phyloP scores from a whole-genome alignment of 2,329 filamentous ascomycete species.

The Huntiella omanensis region DNA sequence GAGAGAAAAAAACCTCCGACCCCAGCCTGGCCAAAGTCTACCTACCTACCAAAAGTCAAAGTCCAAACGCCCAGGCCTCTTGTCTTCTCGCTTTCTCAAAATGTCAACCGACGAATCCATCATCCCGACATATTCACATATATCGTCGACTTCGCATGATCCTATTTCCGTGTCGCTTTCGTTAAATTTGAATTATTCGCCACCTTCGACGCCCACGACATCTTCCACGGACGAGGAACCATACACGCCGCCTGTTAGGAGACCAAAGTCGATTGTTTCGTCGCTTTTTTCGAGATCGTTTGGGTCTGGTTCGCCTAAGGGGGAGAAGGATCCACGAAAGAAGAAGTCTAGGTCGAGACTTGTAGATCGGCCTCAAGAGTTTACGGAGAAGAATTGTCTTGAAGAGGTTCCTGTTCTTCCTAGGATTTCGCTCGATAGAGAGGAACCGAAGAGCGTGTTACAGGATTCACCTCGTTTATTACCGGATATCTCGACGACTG shows the following conservation, averaged over 20 bases:
- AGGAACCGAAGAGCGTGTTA: no score
- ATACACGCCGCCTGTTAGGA: slow-evolving; percentile 1
- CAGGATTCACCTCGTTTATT: no score
- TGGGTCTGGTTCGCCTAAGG: slow-evolving; percentile 1
- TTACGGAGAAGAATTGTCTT: no score
- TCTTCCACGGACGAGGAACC: not conserved
- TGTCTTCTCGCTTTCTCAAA: no score
- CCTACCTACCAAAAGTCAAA: no score
- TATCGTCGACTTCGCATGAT: not conserved
- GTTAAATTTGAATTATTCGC: not conserved
- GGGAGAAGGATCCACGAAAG: slow-evolving; percentile 5
- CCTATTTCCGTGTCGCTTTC: slow-evolving; percentile 2
- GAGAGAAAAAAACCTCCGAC: no score
- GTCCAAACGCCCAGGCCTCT: no score
- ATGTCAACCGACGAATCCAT: no score
- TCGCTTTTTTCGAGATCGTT: slow-evolving; percentile 7
- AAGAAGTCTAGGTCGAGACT: slow-evolving; percentile 2
- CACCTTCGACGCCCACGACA: slow-evolving; percentile 1
- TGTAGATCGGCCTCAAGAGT: not conserved
- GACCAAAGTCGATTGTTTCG: slow-evolving; percentile 6
- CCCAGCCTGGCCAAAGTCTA: no score
- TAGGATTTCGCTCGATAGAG: no score
- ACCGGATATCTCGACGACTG: not conserved
- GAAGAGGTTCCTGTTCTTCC: no score
- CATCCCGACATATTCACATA: not conserved